Base-by-base conservation (phyloP, 108 stramenopile genomes). In the Skeletonema marinoi region DNA sequence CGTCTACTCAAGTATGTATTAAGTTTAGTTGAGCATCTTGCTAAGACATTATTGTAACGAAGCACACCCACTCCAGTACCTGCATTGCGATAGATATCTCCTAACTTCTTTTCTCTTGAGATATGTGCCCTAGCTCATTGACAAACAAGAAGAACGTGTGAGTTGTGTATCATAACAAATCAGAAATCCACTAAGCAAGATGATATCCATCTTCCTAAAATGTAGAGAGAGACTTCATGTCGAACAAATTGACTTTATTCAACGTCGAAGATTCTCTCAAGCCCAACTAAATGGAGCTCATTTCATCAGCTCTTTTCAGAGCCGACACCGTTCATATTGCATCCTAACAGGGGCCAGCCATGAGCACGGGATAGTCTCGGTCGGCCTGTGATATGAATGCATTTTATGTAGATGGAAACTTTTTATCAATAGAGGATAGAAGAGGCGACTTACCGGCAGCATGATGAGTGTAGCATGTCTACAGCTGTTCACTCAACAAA, bases 401-500 rank as follows among this genome's bases (percentile, higher is more conserved):
- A n/a, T 46, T 5, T 46, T 1, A 46, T 10, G 11, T 3, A n/a
- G 3, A 8, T 8, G 13, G 35, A 36, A 36, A 36, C 16, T 0
- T 46, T n/a, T n/a, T 16, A 46, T 46, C 44, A 16, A n/a, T 46
- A 3, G 16, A 4, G 44, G 0, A 41, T 46, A 46, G 3, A 16
- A 4, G 14, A 46, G 16, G 44, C 3, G 14, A 46, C 44, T 46
- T 46, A 46, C 44, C 44, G 2, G 44, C 11, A 4, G 44, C 14
- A 46, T 11, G 11, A 46, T 1, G 11, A n/a, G 41, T 42, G 13
- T 13, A n/a, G 16, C 11, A n/a, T 16, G 14, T n/a, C 44, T 46
- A 82, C 66, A 82, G 74, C 81, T 82, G 81, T 58, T 82, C 77
- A 70, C 70, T 68, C 65, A 84, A 46, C 41, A 84, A 42, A 42